Conservation (phyloP, 2,329 filamentous ascomycete species). For the Zymoseptoria crescenta region DNA sequence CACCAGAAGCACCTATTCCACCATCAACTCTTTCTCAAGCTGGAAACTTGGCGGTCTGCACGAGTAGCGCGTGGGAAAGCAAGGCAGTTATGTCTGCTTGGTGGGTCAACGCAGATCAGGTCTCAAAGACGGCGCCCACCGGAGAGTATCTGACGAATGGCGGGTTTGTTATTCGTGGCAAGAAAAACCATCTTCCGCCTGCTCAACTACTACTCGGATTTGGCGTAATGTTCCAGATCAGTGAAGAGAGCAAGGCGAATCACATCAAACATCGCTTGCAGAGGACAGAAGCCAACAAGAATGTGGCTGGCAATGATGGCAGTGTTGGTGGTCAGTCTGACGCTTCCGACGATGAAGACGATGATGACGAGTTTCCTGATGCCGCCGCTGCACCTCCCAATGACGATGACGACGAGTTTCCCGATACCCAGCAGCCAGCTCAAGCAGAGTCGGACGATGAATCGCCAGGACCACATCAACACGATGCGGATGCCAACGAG, state of each 20-base stretch:
- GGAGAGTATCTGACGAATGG: slow-evolving; percentile 76
- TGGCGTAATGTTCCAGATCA: slow-evolving; percentile 79
- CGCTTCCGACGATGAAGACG: slow-evolving; percentile 33
- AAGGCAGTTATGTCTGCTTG: slow-evolving; percentile 94
- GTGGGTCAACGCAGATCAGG: slow-evolving; percentile 88
- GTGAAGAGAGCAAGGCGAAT: slow-evolving; percentile 73
- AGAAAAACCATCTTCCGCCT: slow-evolving; percentile 86
- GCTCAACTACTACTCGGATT: slow-evolving; percentile 82
- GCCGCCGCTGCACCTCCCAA: slow-evolving; percentile 18
- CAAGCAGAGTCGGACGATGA: slow-evolving; percentile 17
- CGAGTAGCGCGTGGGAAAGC: slow-evolving; percentile 87
- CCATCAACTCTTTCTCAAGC: slow-evolving; percentile 88
- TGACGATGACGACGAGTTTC: slow-evolving; percentile 33
- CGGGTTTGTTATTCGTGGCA: slow-evolving; percentile 71
- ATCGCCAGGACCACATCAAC: slow-evolving; percentile 18
- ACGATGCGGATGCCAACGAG: slow-evolving; percentile 14
- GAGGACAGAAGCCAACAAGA: slow-evolving; percentile 16
- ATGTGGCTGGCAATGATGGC: slow-evolving; percentile 22
- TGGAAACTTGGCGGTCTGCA: slow-evolving; percentile 73
- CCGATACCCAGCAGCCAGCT: slow-evolving; percentile 28
- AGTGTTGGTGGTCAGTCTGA: slow-evolving; percentile 25
- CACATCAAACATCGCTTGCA: slow-evolving; percentile 67
- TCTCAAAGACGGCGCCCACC: slow-evolving; percentile 72
- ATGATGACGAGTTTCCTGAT: slow-evolving; percentile 28
- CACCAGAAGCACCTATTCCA: slow-evolving; percentile 76